Base-by-base conservation (phyloP, 768 basidiomycete genomes). In the Daedalea quercina region DNA sequence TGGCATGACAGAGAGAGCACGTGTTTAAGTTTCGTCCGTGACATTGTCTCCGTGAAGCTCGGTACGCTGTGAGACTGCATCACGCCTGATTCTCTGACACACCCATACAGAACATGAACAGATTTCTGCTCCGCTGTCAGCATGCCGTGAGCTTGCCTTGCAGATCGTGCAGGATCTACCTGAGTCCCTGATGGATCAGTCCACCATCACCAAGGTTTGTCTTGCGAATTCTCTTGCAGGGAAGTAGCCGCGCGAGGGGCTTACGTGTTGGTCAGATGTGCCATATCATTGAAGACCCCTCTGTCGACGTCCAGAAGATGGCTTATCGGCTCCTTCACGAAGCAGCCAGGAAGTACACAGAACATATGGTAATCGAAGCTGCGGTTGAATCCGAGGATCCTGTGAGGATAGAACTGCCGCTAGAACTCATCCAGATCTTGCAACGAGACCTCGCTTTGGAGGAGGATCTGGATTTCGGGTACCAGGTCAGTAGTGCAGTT, bases 301-400 rank as follows among this genome's bases (percentile, higher is more conserved):
- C 76, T 17, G 74, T 62, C 3, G 75, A 79, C 22, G 84, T 93
- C 1, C 92, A 94, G 63, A 81, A 81, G 63, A 83, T 85, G 71
- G 80, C 87, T 0, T 93, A 94, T 63, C 74, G 77, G 42, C 73
- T 96, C 2, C 74, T 95, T 23, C 77, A 75, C 33, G 73, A 73
- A 43, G 85, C 90, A 11, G 84, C 92, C 19, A 72, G 73, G 58
- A 86, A 82, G 62, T 76, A 81, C 33, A 95, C 94, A 0, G 87
- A 94, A 51, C 70, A 88, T 53, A 74, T 94, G 41, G 91, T 96
- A 24, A 80, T 97, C 34, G 92, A 97, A 62, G 85, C 86, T 1
- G 90, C 84, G 7, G 86, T 92, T 13, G 88, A 92, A 44, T 76
- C 79, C 0, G 86, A 90, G 47, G 77, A 72, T 2, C 62, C 63